These are phyloP conservation scores for Dryas drummondii DNA, from an alignment of 306 rosid species.

Conservation along the genomic window DNA sequence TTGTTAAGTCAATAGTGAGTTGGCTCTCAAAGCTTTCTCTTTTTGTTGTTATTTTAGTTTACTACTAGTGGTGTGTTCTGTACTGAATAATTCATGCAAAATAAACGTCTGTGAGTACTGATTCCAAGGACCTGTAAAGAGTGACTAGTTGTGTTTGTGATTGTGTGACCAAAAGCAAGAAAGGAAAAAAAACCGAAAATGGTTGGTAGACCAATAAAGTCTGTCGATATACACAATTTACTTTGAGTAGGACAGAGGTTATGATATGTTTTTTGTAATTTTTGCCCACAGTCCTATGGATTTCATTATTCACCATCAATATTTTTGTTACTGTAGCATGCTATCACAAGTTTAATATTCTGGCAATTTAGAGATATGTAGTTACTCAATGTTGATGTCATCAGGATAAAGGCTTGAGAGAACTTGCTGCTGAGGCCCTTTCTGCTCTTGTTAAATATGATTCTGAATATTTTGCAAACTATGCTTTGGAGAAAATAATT, in stretches of 20 bases:
- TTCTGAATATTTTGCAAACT: slow-evolving; percentile 61
- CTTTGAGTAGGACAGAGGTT: not conserved
- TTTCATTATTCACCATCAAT: slow-evolving; percentile 1
- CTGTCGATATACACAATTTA: not conserved
- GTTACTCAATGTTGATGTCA: slow-evolving; percentile 34
- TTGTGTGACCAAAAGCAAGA: not conserved
- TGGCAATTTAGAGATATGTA: slow-evolving; percentile 24
- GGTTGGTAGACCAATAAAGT: not conserved
- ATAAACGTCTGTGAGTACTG: not conserved
- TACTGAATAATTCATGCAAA: not conserved
- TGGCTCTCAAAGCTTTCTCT: not conserved
- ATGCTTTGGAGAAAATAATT: slow-evolving; percentile 65
- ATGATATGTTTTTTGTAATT: not conserved
- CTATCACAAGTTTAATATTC: slow-evolving; percentile 21
- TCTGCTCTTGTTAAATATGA: slow-evolving; percentile 79
- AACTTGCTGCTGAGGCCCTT: slow-evolving; percentile 87
- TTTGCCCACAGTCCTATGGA: not conserved
- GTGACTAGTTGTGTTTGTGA: not conserved
- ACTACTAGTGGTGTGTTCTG: not conserved
- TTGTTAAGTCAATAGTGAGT: not conserved
- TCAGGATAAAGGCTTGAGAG: slow-evolving; percentile 94
- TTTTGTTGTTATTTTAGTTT: not conserved
- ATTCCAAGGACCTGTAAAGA: not conserved
- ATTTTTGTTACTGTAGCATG: slow-evolving; percentile 16
- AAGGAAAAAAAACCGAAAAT: not conserved